These are phyloP conservation scores for Podospora bellae-mahoneyi DNA, from an alignment of 495 filamentous ascomycete genomes.

Conservation along the genomic window DNA sequence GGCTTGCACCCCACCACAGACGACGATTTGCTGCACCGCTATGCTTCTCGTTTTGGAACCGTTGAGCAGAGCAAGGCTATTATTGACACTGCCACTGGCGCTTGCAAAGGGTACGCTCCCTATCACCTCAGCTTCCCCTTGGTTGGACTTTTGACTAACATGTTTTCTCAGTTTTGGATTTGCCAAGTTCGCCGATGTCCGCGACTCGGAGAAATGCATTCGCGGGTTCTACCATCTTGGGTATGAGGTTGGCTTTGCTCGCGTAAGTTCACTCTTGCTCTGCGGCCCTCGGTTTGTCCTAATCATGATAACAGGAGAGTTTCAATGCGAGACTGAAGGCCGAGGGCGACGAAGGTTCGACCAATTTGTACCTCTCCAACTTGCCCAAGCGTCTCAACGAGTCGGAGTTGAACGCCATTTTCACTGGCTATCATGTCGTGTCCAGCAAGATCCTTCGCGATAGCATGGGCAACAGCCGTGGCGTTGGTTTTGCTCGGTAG, in stretches of 20 bases:
- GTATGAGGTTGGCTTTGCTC: constrained; percentile 95
- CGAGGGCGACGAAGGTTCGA: constrained; percentile 77
- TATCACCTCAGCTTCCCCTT: background rate
- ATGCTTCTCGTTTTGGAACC: constrained; percentile 80
- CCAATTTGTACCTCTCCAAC: constrained; percentile 96
- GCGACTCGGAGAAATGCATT: constrained; percentile 91
- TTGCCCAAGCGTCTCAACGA: constrained; percentile 87
- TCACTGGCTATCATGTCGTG: constrained; percentile 76
- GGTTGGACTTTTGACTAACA: constrained; percentile 21
- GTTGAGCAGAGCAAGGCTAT: constrained; percentile 96
- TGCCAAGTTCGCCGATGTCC: constrained; percentile 82
- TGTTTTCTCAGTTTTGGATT: constrained; percentile 75
- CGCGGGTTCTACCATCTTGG: constrained; percentile 89
- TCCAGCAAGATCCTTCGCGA: constrained; percentile 93
- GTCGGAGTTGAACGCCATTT: constrained; percentile 72
- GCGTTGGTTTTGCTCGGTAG: constrained; percentile 95
- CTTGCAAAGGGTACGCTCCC: constrained; percentile 82
- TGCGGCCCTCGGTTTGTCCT: background rate
- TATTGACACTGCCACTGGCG: constrained; percentile 82
- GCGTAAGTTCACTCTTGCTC: constrained; percentile 48
- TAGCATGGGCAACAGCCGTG: constrained; percentile 82
- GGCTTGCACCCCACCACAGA: constrained; percentile 92
- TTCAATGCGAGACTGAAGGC: constrained; percentile 95
- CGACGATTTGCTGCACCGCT: constrained; percentile 79
- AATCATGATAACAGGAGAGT: constrained; percentile 61